Conservation (phyloP, 2,329 filamentous ascomycete genomes). For the Penicillium sp. region DNA sequence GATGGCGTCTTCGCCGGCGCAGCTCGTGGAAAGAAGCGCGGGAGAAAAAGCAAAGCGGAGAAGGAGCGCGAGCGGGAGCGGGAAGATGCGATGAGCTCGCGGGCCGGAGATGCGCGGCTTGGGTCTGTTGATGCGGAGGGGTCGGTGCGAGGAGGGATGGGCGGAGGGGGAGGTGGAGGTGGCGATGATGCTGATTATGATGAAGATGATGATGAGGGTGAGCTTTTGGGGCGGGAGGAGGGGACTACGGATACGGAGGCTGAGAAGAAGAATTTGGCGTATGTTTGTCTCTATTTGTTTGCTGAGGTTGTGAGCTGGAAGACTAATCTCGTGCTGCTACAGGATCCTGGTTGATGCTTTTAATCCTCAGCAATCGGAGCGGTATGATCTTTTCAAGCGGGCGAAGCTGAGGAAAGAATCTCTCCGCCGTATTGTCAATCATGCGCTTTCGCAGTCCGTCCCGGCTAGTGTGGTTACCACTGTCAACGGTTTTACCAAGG, state of each 20-base stretch:
- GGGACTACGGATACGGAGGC: slow-evolving; percentile 52
- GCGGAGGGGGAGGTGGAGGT: slow-evolving; percentile 43
- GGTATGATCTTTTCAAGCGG: slow-evolving; percentile 54
- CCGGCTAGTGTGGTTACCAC: slow-evolving; percentile 65
- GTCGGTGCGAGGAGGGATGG: slow-evolving; percentile 35
- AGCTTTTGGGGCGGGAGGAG: slow-evolving; percentile 49
- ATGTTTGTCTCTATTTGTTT: slow-evolving; percentile 25
- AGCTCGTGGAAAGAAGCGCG: slow-evolving; percentile 38
- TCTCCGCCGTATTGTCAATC: slow-evolving; percentile 62
- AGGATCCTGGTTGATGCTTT: slow-evolving; percentile 52
- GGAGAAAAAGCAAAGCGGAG: slow-evolving; percentile 42
- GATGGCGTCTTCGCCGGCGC: slow-evolving; percentile 36
- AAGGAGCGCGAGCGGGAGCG: slow-evolving; percentile 39
- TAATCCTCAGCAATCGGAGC: slow-evolving; percentile 49
- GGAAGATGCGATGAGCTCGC: slow-evolving; percentile 33
- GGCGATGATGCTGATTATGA: slow-evolving; percentile 53
- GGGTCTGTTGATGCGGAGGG: slow-evolving; percentile 39
- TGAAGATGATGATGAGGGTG: slow-evolving; percentile 51
- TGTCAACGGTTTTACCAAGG: slow-evolving; percentile 66
- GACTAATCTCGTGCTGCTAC: slow-evolving; percentile 11
- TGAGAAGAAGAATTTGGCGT: slow-evolving; percentile 55
- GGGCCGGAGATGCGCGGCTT: slow-evolving; percentile 29
- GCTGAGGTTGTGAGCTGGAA: slow-evolving; percentile 5
- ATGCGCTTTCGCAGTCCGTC: slow-evolving; percentile 67
- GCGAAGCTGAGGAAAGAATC: slow-evolving; percentile 54